Conservation (phyloP, 169 alveolate species). For the Plasmodium berghei region DNA sequence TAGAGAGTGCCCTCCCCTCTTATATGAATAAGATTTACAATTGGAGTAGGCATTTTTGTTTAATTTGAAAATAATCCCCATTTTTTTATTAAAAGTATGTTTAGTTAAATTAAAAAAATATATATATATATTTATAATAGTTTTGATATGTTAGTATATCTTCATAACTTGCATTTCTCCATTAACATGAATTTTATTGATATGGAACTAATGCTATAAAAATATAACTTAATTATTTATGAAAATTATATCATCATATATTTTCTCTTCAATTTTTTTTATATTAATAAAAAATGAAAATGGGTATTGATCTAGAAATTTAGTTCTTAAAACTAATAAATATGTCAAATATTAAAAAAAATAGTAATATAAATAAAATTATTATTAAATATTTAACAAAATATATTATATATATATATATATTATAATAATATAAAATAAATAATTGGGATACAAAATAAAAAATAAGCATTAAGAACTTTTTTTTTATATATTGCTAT, state of each 20-base stretch:
- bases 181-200: conserved; percentile 2
- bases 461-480: too few species aligned
- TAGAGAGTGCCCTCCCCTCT: conserved; percentile 50
- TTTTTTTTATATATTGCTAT: too few species aligned
- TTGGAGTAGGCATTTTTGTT: conserved; percentile 61
- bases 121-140: not conserved
- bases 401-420: too few species aligned
- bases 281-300: not conserved
- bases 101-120: conserved; percentile 1
- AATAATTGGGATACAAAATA: too few species aligned
- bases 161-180: not conserved
- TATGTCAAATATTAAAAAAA: too few species aligned
- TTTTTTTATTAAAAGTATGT: conserved; percentile 11
- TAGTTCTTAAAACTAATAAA: too few species aligned
- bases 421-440: too few species aligned
- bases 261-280: conserved; percentile 12
- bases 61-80: conserved; percentile 57
- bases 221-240: conserved; percentile 4
- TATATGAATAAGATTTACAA: conserved; percentile 70
- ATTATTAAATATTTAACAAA: too few species aligned
- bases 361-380: too few species aligned
- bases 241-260: not conserved
- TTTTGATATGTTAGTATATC: not conserved
- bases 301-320: not conserved
- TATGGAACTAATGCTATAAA: not conserved